Evolutionary conservation across 306 rosid species (phyloP), one percentile per base, ranked within the genome.

Genomic region (Delonix regia): DNA sequence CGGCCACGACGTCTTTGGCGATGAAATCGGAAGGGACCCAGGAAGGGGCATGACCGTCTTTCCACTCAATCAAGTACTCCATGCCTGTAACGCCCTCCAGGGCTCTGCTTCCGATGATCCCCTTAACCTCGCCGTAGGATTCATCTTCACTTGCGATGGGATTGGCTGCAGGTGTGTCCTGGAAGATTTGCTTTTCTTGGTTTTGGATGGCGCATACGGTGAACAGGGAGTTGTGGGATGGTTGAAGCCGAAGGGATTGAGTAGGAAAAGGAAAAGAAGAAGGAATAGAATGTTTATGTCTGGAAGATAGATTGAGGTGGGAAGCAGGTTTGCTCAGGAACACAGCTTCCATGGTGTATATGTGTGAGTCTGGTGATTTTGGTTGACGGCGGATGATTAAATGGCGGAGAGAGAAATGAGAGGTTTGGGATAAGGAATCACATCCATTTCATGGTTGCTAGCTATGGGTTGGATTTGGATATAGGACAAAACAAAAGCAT

Each of bases 61-160:
- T 89, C 99, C 97, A 94, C 74, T 91, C 88, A 67, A 94, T 92
- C 28, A 94, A 62, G 69, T 92, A 94, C 71, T 92, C 93, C 94
- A 90, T 94, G 4, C 80, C 95, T 30, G 86, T 3, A 13, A 78
- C 84, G 33, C 56, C 90, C 4, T 78, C 60, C 1, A 82, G 52
- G 0, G 93, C 93, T 77, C 92, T 85, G 80, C 95, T 89, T 12
- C 93, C 97, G 74, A 94, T 94, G 80, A 94, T 94, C 33, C 79
- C 81, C 51, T 81, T 86, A 77, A 92, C 99, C 65, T 94, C 97
- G 8, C 92, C 97, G 82, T 84, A 92, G 19, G 85, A 78, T 27
- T 88, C 93, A 41, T 89, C 95, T 15, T 87, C 90, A 63, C 36
- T 42, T 7, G 38, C 47, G 22, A 4, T 44, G 68, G 77, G 74